Percentiles rank a stretch among this genome's conserved stretches.
Conservation (phyloP, 805 yeast genomes). For the Ogataea glucozyma region DNA sequence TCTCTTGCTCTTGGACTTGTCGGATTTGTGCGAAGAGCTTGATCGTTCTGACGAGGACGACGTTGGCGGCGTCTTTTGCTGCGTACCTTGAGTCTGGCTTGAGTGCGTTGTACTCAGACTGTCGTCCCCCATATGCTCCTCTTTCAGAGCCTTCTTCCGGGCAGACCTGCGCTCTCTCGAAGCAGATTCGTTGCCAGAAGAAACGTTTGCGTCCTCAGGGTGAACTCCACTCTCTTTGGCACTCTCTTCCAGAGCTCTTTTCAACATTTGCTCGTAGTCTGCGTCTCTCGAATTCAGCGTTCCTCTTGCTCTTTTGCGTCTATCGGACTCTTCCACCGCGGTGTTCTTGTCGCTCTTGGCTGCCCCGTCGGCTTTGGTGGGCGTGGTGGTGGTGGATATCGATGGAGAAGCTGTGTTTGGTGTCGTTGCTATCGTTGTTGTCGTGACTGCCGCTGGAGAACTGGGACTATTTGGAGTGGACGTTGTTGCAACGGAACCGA, state of each 20-base stretch:
- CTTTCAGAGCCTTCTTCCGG: constrained; percentile 25
- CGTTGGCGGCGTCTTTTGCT: constrained; percentile 24
- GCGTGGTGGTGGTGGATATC: constrained; percentile 9
- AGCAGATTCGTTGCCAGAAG: constrained; percentile 32
- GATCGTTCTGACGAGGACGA: constrained; percentile 22
- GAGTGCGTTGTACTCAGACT: constrained; percentile 14
- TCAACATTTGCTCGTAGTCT: constrained; percentile 38
- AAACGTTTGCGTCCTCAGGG: constrained; percentile 37
- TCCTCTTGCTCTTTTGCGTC: constrained; percentile 29
- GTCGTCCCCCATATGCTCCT: constrained; percentile 23
- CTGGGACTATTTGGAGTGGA: constrained; percentile 12
- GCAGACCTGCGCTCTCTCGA: constrained; percentile 28
- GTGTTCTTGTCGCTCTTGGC: constrained; percentile 11
- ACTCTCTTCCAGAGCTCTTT: constrained; percentile 55
- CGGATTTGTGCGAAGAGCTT: constrained; percentile 14
- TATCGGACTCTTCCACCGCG: constrained; percentile 22
- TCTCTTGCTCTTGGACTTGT: constrained; percentile 20
- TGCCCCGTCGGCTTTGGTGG: constrained; percentile 19
- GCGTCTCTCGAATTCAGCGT: constrained; percentile 33
- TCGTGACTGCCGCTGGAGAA: constrained; percentile 15
- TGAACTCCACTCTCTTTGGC: constrained; percentile 49
- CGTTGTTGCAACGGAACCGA: constrained; percentile 16
- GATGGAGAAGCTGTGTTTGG: constrained; percentile 13
- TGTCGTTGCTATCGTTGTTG: constrained; percentile 9
- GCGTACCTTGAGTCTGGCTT: constrained; percentile 10